Base-by-base conservation (phyloP, 371 early-diverging fungal species). In the Batrachochytrium dendrobatidis region DNA sequence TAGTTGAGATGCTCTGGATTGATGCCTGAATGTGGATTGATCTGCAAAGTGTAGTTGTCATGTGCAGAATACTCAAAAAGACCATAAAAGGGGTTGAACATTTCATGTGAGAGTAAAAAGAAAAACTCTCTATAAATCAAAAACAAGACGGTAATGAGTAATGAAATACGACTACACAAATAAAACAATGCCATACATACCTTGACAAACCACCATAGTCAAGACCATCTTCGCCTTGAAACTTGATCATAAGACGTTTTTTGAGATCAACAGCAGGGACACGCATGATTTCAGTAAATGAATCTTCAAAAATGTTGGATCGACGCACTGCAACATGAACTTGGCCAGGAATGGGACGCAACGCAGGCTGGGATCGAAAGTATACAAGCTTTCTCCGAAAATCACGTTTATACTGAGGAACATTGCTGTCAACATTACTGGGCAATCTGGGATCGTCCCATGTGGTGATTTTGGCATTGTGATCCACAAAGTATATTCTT, bases 1-100 rank as follows among this genome's bases (percentile, higher is more conserved):
- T 94, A 97, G 70, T 92, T 89, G 56, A 99, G 77, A 73, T 99
- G 99, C 70, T 99, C 98, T 22, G 98, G 94, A 73, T 98, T 97
- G 62, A 98, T 86, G 53, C 86, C 85, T 30, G 94, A 94, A 69
- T 93, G 87, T 44, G 94, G 94, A 74, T 92, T 98, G 74, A 96
- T 94, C 68, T 95, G 94, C 35, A 94, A 80, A 34, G 96, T 93
- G 74, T 95, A 91, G 61, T 91, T 94, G 76, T 96, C 95, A 72
- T 93, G 93, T 12, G 94, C 95, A 34, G 95, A 92, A 68, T 94
- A 94, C 70, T 95, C 92, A 69, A 99, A 99, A 57, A 99, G 81
- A 60, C 92, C 89, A 76, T 92, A 95, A 75, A 90, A 85, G 12
- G 99, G 98, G 68, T 99, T 95, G 75, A 98, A 95, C 93, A 98